Conservation (phyloP, 2,329 filamentous ascomycete genomes). For the Cucurbitaria berberidis region DNA sequence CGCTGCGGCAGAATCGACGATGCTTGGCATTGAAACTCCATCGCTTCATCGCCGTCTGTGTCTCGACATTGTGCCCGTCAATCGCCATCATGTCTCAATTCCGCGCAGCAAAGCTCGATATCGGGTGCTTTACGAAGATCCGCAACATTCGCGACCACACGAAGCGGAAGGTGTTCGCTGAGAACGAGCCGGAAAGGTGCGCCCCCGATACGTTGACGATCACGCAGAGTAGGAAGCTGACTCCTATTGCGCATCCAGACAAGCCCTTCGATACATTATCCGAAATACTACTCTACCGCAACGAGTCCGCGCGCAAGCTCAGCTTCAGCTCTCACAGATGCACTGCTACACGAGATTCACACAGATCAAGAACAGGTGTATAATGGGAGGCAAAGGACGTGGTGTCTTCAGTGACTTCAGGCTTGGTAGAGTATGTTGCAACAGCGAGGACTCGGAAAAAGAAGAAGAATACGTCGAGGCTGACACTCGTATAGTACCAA, state of each 20-base stretch:
- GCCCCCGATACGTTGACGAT: conserved; percentile 17
- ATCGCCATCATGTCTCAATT: conserved; percentile 68
- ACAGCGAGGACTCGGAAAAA: no score
- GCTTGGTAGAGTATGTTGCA: conserved; percentile 76
- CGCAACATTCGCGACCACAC: conserved; percentile 91
- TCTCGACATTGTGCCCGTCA: conserved; percentile 14
- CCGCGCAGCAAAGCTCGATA: conserved; percentile 85
- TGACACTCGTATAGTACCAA: conserved; percentile 71
- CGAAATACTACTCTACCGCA: conserved; percentile 87
- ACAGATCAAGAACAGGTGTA: conserved; percentile 92
- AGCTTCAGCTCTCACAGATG: conserved; percentile 93
- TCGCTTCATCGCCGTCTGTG: background rate
- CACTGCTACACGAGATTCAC: conserved; percentile 93
- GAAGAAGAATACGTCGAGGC: background rate
- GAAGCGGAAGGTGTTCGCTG: conserved; percentile 90
- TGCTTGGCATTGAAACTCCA: conserved; percentile 19
- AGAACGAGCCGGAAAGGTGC: conserved; percentile 87
- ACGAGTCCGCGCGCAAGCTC: conserved; percentile 85
- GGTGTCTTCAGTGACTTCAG: conserved; percentile 94
- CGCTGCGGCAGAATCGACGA: conserved; percentile 17
- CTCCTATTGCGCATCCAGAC: conserved; percentile 59
- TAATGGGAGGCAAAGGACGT: conserved; percentile 85
- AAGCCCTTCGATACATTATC: conserved; percentile 83
- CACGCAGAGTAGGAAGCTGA: conserved; percentile 5
- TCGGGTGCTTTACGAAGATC: conserved; percentile 86